Conservation (phyloP, 1,139 yeast genomes). For the Zygosaccharomyces pseudobailii region DNA sequence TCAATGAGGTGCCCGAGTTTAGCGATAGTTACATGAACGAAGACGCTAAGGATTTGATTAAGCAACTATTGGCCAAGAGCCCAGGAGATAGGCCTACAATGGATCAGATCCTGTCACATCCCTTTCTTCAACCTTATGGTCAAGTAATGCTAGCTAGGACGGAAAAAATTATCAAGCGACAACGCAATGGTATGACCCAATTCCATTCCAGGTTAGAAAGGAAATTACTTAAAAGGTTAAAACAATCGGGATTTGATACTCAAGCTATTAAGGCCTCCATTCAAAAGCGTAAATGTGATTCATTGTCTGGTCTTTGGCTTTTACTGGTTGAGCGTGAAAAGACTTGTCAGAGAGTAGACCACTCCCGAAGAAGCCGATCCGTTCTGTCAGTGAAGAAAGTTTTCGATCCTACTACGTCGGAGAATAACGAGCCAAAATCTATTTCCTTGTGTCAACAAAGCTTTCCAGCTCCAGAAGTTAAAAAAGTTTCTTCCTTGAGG, state of each 20-base stretch:
- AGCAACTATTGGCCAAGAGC: conserved; percentile 56
- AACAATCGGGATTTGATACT: conserved; percentile 62
- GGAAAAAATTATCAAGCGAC: conserved; percentile 41
- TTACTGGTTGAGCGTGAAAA: conserved; percentile 63
- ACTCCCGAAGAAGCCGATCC: conserved; percentile 47
- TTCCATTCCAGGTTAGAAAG: conserved; percentile 63
- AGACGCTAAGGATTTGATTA: conserved; percentile 48
- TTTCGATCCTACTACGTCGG: conserved; percentile 20
- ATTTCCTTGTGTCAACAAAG: conserved; percentile 9
- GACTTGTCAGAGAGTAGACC: conserved; percentile 41
- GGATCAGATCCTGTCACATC: conserved; percentile 56
- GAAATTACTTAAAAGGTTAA: conserved; percentile 57
- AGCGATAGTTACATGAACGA: conserved; percentile 40
- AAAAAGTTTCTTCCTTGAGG: conserved; percentile 16
- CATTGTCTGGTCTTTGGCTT: conserved; percentile 82
- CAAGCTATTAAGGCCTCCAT: conserved; percentile 61
- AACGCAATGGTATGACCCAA: conserved; percentile 37
- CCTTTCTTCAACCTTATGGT: conserved; percentile 54
- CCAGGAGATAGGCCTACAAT: conserved; percentile 61
- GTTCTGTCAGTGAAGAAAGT: conserved; percentile 38
- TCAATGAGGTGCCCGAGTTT: conserved; percentile 56
- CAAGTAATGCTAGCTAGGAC: conserved; percentile 39
- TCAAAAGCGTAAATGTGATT: conserved; percentile 59
- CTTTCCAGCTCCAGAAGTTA: not conserved
- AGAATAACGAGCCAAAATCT: conserved; percentile 13